These are phyloP conservation scores for Chalara sp. DNA, from an alignment of 2,329 filamentous ascomycete genomes.

Conservation along the genomic window DNA sequence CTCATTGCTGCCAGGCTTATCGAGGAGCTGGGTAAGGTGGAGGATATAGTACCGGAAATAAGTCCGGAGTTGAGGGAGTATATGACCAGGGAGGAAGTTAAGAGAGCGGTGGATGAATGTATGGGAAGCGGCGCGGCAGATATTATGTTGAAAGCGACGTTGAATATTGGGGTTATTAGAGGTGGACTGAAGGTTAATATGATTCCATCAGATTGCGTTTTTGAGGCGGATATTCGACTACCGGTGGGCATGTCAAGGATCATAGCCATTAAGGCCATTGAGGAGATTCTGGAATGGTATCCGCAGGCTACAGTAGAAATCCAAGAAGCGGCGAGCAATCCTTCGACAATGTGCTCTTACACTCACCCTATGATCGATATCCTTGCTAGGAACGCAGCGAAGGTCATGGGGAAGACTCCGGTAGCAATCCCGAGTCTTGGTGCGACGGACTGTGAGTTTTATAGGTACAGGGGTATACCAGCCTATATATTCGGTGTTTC, in stretches of 20 bases:
- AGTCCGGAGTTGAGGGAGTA: constrained; percentile 23
- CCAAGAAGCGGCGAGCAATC: constrained; percentile 30
- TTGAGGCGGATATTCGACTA: constrained; percentile 34
- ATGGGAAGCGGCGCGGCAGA: constrained; percentile 17
- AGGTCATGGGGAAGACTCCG: constrained; percentile 20
- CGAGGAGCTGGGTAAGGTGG: constrained; percentile 22
- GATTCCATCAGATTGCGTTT: constrained; percentile 31
- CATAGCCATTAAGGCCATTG: constrained; percentile 24
- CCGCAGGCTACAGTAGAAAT: constrained; percentile 21
- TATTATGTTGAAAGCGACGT: constrained; percentile 20
- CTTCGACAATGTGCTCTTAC: constrained; percentile 24
- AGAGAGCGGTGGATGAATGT: constrained; percentile 26
- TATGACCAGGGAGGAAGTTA: constrained; percentile 25
- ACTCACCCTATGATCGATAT: constrained; percentile 28
- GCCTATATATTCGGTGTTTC: constrained; percentile 30
- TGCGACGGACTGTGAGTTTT: constrained; percentile 36
- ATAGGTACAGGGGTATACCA: constrained; percentile 29
- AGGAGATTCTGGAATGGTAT: constrained; percentile 22
- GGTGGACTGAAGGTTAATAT: constrained; percentile 37
- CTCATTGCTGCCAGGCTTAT: constrained; percentile 29
- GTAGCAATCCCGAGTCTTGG: constrained; percentile 31
- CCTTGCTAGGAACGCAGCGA: constrained; percentile 23
- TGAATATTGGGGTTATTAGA: constrained; percentile 34
- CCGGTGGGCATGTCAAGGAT: constrained; percentile 30
- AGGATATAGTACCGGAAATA: constrained; percentile 23